Percentiles rank a stretch among this genome's conserved stretches.
These are phyloP conservation scores for Hordeum marinum DNA, from an alignment of 176 grass and related monocot genomes.

Conservation along the genomic window DNA sequence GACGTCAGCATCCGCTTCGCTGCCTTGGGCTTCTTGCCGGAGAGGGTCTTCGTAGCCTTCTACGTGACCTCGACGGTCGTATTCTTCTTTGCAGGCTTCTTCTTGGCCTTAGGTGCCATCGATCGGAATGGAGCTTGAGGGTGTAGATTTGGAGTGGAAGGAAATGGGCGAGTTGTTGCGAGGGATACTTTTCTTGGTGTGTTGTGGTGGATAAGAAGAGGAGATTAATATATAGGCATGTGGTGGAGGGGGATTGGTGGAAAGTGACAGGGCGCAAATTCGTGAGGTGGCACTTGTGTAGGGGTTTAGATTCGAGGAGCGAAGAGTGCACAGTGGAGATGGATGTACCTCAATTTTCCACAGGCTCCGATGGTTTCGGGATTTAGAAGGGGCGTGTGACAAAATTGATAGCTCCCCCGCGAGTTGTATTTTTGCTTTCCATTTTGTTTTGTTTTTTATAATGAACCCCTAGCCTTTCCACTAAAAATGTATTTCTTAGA, in stretches of 20 bases:
- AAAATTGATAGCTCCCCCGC: not conserved
- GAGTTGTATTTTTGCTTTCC: too few relatives aligned
- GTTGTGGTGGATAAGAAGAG: not conserved
- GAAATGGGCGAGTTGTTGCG: not conserved
- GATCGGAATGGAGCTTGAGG: not conserved
- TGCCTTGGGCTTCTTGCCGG: slow-evolving; percentile 61
- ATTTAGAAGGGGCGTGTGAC: not conserved
- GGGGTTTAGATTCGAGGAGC: not conserved
- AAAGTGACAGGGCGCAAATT: not conserved
- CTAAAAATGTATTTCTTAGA: too few relatives aligned
- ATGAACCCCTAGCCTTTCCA: too few relatives aligned
- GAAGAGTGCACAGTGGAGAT: not conserved
- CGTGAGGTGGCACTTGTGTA: not conserved
- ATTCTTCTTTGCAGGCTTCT: slow-evolving; percentile 58
- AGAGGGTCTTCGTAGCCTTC: slow-evolving; percentile 35
- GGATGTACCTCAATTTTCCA: not conserved
- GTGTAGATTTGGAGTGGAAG: not conserved
- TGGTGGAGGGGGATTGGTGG: slow-evolving; percentile 15
- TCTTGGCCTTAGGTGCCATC: slow-evolving; percentile 58
- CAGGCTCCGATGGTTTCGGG: not conserved
- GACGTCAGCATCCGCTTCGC: slow-evolving; percentile 47
- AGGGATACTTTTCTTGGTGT: not conserved
- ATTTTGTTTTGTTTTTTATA: too few relatives aligned
- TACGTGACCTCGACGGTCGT: slow-evolving; percentile 9
- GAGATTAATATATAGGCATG: not conserved